Evolutionary conservation across 306 rosid species (phyloP), one percentile per base, ranked within the genome.

Genomic region (Elaeagnus macrophylla): DNA sequence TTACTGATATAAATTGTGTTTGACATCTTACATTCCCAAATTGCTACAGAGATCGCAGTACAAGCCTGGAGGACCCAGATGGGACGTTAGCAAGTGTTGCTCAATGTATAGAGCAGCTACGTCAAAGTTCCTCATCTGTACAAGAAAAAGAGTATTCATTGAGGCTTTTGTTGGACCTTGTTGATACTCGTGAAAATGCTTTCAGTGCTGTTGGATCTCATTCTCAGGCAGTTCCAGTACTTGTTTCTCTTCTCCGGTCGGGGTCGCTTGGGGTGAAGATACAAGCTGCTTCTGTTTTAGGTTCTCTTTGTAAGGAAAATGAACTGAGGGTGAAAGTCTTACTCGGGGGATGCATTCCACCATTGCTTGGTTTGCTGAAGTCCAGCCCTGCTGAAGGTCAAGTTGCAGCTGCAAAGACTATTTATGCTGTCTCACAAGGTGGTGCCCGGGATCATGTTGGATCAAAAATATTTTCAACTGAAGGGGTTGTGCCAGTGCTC

Each of bases 141-240:
- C 84, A 77, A 44, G 99, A 93, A 75, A 93, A 81, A 75, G 99
- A 93, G 77, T 75, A 76, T 85, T 82, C 95, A 52, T 79, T 93
- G 72, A 82, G 79, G 74, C 94, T 80, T 73, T 76, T 93, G 68
- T 70, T 66, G 71, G 95, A 81, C 70, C 96, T 93, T 67, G 82
- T 93, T 62, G 93, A 85, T 38, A 77, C 76, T 48, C 95, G 96
- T 44, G 99, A 93, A 77, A 88, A 82, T 77, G 95, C 90, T 55
- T 87, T 84, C 71, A 81, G 99, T 88, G 99, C 99, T 18, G 96
- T 93, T 73, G 99, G 99, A 84, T 87, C 99, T 72, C 99, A 93
- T 72, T 84, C 99, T 68, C 99, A 93, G 67, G 96, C 99, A 60
- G 99, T 93, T 73, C 99, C 99, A 48, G 99, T 87, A 25, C 99